phyloP scores from a whole-genome alignment of 2,329 filamentous ascomycete species.

The Monosporascus sp. region DNA sequence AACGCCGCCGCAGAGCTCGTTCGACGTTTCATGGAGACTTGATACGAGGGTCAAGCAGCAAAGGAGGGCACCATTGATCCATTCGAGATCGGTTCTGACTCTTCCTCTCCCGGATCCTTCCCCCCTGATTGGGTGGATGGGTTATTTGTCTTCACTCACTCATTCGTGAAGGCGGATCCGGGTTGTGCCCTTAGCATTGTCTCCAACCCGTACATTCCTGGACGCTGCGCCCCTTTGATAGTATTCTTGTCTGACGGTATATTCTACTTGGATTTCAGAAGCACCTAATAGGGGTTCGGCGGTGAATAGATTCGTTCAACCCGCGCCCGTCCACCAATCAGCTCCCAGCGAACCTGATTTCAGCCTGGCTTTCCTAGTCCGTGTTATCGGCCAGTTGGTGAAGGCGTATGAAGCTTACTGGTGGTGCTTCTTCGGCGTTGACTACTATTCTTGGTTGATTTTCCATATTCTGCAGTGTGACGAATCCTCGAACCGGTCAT shows the following conservation, averaged over 20 bases:
- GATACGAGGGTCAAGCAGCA: background rate
- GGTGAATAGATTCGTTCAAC: background rate
- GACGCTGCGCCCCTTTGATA: conserved; percentile 12
- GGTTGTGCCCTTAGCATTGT: background rate
- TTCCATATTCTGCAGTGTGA: background rate
- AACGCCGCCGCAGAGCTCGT: background rate
- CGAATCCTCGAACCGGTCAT: background rate
- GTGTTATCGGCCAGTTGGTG: background rate
- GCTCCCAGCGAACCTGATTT: background rate
- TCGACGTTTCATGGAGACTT: background rate
- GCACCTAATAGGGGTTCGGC: background rate
- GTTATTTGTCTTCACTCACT: background rate
- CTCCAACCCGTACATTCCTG: conserved; percentile 1
- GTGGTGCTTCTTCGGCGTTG: background rate
- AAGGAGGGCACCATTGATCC: background rate
- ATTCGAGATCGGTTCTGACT: background rate
- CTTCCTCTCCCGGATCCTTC: conserved; percentile 9
- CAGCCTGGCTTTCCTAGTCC: background rate
- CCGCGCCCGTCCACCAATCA: background rate
- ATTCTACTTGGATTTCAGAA: background rate
- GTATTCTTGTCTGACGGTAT: background rate
- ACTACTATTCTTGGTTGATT: background rate
- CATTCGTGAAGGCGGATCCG: conserved; percentile 1
- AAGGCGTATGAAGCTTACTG: background rate
- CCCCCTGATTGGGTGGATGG: conserved; percentile 6